Evolutionary conservation across 306 rosid species (phyloP), one percentile per base, ranked within the genome.

Genomic region (Castanea crenata): DNA sequence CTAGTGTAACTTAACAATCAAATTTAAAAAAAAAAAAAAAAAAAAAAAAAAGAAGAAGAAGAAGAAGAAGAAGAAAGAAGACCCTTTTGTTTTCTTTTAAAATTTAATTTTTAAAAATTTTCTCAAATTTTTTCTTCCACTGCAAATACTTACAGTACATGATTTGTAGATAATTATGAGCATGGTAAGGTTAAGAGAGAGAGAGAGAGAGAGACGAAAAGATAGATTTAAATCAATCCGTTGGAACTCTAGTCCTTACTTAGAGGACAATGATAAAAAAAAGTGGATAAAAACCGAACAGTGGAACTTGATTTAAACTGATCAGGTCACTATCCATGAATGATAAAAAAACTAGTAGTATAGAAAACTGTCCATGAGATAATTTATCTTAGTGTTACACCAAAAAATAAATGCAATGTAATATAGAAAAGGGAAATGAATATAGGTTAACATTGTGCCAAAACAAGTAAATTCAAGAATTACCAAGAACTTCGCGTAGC

Each of bases 401-500:
- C 79, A 74, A 77, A 72, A 62, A 62, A 62, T 41, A 41, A 8
- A 27, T 12, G 9, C 16, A 62, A 2, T 27, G 13, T 18, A 9
- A 34, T 23, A 68, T 15, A 68, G 14, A 23, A 41, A 71, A 71
- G 4, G 71, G 46, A 20, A 18, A 21, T 23, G 56, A 20, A 52
- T 1, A 15, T 15, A 3, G 14, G 3, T 46, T 34, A 27, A 71
- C 7, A 70, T 10, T 71, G 21, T 46, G 75, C 58, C 44, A 12
- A 49, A 19, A 41, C 18, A 54, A 73, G 78, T 61, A 71, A 54
- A 83, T 57, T 55, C n/a, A 62, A 75, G 51, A 83, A 76, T 82
- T 90, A 95, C 99, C 99, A 61, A 90, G 96, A 87, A 95, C 74
- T 89, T 93, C 99, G 61, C 97, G 97, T 15, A 95, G 84, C 79